These are phyloP conservation scores for Cytospora chrysosperma DNA, from an alignment of 2,329 filamentous ascomycete genomes.

Conservation along the genomic window DNA sequence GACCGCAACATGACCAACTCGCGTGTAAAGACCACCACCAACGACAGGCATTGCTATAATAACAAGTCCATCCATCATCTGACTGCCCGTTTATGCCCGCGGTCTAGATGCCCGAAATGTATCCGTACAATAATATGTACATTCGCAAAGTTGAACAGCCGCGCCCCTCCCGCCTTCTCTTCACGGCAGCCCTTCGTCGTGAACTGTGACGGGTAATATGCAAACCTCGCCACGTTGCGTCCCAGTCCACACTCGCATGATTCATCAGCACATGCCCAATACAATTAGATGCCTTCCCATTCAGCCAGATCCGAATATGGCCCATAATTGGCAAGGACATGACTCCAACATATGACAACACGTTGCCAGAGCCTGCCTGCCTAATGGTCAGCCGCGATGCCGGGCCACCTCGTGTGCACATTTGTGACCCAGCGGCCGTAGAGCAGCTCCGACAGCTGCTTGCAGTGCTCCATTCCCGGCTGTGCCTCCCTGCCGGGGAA, in stretches of 20 bases:
- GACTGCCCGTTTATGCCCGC: background rate
- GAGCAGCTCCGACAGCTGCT: conserved; percentile 83
- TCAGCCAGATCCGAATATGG: background rate
- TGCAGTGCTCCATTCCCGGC: conserved; percentile 87
- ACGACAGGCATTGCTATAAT: conserved; percentile 1
- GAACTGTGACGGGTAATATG: conserved; percentile 1
- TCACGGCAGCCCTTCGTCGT: background rate
- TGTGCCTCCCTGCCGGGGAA: conserved; percentile 54
- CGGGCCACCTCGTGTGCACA: conserved; percentile 68
- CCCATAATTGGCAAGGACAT: background rate
- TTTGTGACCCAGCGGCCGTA: conserved; percentile 90
- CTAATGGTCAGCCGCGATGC: conserved; percentile 32
- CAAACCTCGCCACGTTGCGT: background rate
- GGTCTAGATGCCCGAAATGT: background rate
- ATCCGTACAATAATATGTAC: background rate
- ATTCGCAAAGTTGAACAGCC: background rate
- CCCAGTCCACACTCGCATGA: too few relatives aligned
- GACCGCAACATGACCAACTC: background rate
- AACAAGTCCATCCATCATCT: background rate
- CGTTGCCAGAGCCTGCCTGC: too few relatives aligned
- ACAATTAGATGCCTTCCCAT: too few relatives aligned
- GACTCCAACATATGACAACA: background rate
- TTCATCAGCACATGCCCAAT: too few relatives aligned
- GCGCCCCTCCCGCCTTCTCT: background rate
- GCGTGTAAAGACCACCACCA: conserved; percentile 5